phyloP scores from a whole-genome alignment of 2,329 filamentous ascomycete species.

The Elsinoe necatrix region DNA sequence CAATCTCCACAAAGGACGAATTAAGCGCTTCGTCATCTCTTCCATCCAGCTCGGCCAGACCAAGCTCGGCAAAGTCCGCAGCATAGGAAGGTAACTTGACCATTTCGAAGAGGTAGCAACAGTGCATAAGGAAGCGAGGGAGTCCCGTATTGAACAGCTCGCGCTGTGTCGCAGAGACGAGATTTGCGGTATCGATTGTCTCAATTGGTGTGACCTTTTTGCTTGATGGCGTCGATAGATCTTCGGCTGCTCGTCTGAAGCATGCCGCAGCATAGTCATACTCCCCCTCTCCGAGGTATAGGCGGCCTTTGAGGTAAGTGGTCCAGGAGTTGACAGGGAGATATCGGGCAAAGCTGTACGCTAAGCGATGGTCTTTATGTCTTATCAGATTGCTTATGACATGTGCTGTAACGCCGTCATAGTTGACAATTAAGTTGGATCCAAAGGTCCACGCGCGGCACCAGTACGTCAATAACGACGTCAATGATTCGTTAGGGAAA shows the following conservation, averaged over 20 bases:
- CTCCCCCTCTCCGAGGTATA: slow-evolving; percentile 66
- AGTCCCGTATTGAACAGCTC: slow-evolving; percentile 61
- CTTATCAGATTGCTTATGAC: slow-evolving; percentile 39
- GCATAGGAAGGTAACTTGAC: slow-evolving; percentile 70
- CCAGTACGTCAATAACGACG: slow-evolving; percentile 37
- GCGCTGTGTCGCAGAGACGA: slow-evolving; percentile 69
- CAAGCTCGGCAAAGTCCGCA: slow-evolving; percentile 68
- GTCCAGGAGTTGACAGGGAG: slow-evolving; percentile 50
- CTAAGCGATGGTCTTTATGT: slow-evolving; percentile 41
- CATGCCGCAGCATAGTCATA: slow-evolving; percentile 61
- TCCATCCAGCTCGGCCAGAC: slow-evolving; percentile 21
- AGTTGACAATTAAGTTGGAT: slow-evolving; percentile 31
- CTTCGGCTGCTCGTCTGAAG: slow-evolving; percentile 64
- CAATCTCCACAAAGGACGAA: slow-evolving; percentile 22
- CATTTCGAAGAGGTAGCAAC: slow-evolving; percentile 73
- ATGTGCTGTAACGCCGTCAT: slow-evolving; percentile 31
- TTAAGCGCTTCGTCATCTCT: slow-evolving; percentile 19
- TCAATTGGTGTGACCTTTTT: slow-evolving; percentile 24
- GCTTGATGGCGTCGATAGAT: slow-evolving; percentile 19
- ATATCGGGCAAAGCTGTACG: slow-evolving; percentile 59
- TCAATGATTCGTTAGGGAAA: slow-evolving; percentile 24
- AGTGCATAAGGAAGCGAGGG: slow-evolving; percentile 77
- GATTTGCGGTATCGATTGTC: slow-evolving; percentile 42
- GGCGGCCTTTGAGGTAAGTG: slow-evolving; percentile 73
- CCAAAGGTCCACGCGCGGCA: slow-evolving; percentile 38